Base-by-base conservation (phyloP, 2,329 filamentous ascomycete species). In the Emmonsiellopsis sp. region DNA sequence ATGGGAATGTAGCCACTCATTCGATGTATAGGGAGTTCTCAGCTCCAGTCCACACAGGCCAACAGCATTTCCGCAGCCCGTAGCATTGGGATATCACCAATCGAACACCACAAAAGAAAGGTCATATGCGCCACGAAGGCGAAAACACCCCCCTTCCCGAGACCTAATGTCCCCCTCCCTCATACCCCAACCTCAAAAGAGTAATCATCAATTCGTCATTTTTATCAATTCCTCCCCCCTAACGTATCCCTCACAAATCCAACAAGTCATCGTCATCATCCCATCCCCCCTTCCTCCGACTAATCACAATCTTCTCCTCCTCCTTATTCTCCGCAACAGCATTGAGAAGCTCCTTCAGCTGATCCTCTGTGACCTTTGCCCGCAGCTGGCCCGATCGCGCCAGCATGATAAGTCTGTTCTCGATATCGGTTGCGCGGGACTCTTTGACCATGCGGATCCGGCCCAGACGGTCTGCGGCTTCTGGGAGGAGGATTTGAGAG, bases 381-480 rank as follows among this genome's bases (percentile, higher is more conserved):
- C 88, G 78, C 62, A 98, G 77, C 76, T 97, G 93, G 27, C 92
- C 91, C 27, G 85, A 82, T 64, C 90, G 83, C 55, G 93, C 92
- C 54, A 98, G 81, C 83, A 86, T 90, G 70, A 98, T 91, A 53
- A 98, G 81, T 49, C 92, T 76, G 77, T 94, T 91, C 76, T 98
- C 93, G 54, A 98, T 83, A 65, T 96, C 90, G 57, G 80, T 81
- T 37, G 93, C 93, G 64, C 93, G 88, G 62, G 86, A 85, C 68
- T 91, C 89, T 74, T 97, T 97, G 66, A 98, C 93, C 56, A 98
- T 84, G 36, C 92, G 86, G 74, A 98, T 97, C 60, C 93, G 88
- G 54, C 88, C 89, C 1, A 98, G 81, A 11, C 93, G 87, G 74
- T 98, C 93, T 56, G 89, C 87, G 14, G 93, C 93, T 66, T 92